Base-by-base conservation (phyloP, 2,329 filamentous ascomycete genomes). In the Ascochyta lentis region DNA sequence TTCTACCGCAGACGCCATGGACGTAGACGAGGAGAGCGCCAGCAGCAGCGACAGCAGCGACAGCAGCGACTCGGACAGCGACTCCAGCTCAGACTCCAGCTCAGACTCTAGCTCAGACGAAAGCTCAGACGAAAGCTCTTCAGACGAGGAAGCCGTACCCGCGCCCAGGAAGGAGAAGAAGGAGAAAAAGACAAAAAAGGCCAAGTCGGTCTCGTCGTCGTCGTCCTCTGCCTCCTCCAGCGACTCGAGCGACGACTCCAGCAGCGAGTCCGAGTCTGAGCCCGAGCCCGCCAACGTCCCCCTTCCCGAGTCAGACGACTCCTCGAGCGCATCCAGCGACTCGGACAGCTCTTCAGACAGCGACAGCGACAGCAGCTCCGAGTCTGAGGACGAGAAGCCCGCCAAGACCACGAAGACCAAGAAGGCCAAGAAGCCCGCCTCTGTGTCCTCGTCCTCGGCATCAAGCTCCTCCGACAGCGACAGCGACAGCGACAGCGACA, bases 391-490 rank as follows among this genome's bases (percentile, higher is more conserved):
- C 16, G 64, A 70, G 46, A 63, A 65, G 54, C 43, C 53, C 10
- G 60, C 54, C 13, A 66, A 63, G 40, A 39, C 10, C 2, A 68
- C 54, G 12, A 66, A 63, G 40, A 39, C 10, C 2, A 68, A 64
- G 47, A 65, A 62, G 51, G 54, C 49, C 40, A 69, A 69, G 59
- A 68, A 66, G 49, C 68, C 68, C 16, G 64, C 66, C 8, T 62
- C 65, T 1, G 63, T 66, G 15, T 60, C 65, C 1, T 74, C 73
- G 0, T 70, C 69, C 15, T 71, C 71, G 16, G 67, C 70, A 15
- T 72, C 70, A 4, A 68, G 65, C 51, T 72, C 68, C 7, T 70
- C 72, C 15, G 63, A 49, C 41, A 46, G 42, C 29, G 46, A 65
- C 29, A 68, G 66, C 4, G 68, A 67, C 2, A 31, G 29, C 15